Evolutionary conservation across 2,329 filamentous ascomycete species (phyloP).

Genomic region (Hypoxylon sp.): DNA sequence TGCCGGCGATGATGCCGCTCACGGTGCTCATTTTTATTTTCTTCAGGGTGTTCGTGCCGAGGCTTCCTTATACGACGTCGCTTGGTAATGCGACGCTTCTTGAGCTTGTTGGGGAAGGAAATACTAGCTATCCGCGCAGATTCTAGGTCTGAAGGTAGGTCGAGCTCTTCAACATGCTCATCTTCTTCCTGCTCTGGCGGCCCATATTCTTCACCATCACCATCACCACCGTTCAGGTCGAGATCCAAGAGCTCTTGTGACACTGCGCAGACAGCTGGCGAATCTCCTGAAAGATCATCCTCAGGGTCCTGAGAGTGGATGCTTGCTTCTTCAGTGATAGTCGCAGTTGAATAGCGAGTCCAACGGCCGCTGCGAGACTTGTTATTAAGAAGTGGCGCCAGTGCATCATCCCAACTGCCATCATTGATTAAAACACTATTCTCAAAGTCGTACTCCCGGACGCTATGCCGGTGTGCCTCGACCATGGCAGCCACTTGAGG

Average conservation of each 20-base stretch:
- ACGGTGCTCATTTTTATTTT: constrained; percentile 39
- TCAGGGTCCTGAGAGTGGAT: constrained; percentile 53
- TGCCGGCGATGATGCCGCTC: constrained; percentile 38
- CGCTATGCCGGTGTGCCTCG: constrained; percentile 73
- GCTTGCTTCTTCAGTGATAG: constrained; percentile 53
- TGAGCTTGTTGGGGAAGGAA: constrained; percentile 53
- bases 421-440: constrained; percentile 77
- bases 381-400: constrained; percentile 76
- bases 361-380: constrained; percentile 61
- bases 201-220: constrained; percentile 52
- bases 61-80: constrained; percentile 53
- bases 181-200: constrained; percentile 51
- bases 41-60: constrained; percentile 48
- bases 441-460: constrained; percentile 85
- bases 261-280: constrained; percentile 69
- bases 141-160: constrained; percentile 55
- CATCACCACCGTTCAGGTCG: constrained; percentile 53
- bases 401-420: constrained; percentile 85
- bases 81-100: constrained; percentile 58
- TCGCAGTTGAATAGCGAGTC: constrained; percentile 60
- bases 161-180: constrained; percentile 52
- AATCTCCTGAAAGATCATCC: constrained; percentile 63
- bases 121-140: constrained; percentile 55
- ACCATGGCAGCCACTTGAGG: constrained; percentile 80
- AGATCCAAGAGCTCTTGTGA: constrained; percentile 65